Evolutionary conservation across 2,329 filamentous ascomycete species (phyloP).

Genomic region (Xylaria sp.): DNA sequence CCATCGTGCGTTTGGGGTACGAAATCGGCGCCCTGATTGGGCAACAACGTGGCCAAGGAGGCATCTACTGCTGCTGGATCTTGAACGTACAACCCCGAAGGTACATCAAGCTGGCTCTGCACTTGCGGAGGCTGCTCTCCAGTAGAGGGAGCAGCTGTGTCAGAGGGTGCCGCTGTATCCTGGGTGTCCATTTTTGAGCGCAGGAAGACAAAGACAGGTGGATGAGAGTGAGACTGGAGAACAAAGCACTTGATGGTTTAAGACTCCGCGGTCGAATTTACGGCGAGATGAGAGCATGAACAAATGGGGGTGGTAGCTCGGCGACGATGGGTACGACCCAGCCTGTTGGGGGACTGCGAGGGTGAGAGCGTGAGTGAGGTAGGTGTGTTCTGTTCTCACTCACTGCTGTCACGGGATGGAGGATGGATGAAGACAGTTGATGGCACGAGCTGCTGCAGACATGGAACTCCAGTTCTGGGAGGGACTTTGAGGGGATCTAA

Average conservation of each 20-base stretch:
- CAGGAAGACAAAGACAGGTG: not conserved
- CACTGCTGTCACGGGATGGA: conserved; percentile 6
- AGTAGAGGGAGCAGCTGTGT: conserved; percentile 13
- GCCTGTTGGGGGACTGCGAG: not conserved
- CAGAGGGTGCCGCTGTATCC: conserved; percentile 8
- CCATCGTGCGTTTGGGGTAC: conserved; percentile 37
- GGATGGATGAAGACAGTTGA: conserved; percentile 11
- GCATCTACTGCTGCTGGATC: conserved; percentile 28
- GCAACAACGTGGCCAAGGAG: conserved; percentile 27
- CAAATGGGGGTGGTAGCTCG: not conserved
- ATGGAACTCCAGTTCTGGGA: not conserved
- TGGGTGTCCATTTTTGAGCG: conserved; percentile 21
- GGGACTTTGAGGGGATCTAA: not conserved
- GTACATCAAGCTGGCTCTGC: conserved; percentile 17
- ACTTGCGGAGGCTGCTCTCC: conserved; percentile 19
- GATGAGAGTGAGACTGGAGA: not conserved
- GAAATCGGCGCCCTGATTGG: conserved; percentile 32
- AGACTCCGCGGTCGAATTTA: not conserved
- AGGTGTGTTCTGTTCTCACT: conserved; percentile 15
- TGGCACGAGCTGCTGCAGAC: conserved; percentile 6
- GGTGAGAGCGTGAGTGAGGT: conserved; percentile 3
- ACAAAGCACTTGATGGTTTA: not conserved
- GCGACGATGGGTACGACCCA: not conserved
- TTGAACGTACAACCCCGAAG: conserved; percentile 28
- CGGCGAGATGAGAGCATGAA: not conserved